A percentile compares a stretch with the other conserved stretches of the same genome.
These are phyloP conservation scores for Suillus placidus DNA, from an alignment of 768 basidiomycete genomes.

Conservation along the genomic window DNA sequence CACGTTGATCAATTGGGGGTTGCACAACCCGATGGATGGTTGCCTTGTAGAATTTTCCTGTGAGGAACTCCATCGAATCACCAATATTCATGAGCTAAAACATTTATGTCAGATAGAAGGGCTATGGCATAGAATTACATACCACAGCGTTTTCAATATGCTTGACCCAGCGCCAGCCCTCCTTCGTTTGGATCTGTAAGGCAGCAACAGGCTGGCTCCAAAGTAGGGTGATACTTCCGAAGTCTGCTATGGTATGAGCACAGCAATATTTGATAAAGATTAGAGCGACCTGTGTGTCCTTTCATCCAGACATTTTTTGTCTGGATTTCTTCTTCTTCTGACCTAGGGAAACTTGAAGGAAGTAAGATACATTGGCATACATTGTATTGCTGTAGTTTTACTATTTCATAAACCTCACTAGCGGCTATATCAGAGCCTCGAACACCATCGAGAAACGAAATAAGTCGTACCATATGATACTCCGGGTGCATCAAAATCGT, in stretches of 20 bases:
- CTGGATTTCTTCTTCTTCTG: conserved; percentile 49
- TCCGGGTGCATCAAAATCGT: conserved; percentile 45
- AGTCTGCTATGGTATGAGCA: conserved; percentile 36
- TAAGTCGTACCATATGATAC: conserved; percentile 43
- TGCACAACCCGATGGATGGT: conserved; percentile 66
- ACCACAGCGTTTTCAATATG: conserved; percentile 63
- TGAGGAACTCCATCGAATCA: conserved; percentile 61
- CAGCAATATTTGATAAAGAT: too few relatives aligned
- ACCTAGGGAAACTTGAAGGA: conserved; percentile 48
- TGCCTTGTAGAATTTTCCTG: conserved; percentile 59
- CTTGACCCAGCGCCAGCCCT: conserved; percentile 64
- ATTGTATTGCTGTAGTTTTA: conserved; percentile 26
- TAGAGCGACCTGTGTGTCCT: conserved; percentile 52
- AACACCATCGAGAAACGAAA: not conserved
- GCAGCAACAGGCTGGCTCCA: conserved; percentile 65
- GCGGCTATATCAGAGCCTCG: not conserved
- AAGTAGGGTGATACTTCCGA: conserved; percentile 57
- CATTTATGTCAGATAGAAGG: not conserved
- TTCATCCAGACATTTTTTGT: conserved; percentile 62
- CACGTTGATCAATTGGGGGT: conserved; percentile 57
- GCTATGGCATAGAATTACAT: conserved; percentile 6
- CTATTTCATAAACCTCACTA: conserved; percentile 74
- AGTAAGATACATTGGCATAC: not conserved
- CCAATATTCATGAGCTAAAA: conserved; percentile 60
- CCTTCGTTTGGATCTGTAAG: conserved; percentile 55